These are phyloP conservation scores for Paramecium primaurelia DNA, from an alignment of 73 alveolate genomes.

Conservation along the genomic window DNA sequence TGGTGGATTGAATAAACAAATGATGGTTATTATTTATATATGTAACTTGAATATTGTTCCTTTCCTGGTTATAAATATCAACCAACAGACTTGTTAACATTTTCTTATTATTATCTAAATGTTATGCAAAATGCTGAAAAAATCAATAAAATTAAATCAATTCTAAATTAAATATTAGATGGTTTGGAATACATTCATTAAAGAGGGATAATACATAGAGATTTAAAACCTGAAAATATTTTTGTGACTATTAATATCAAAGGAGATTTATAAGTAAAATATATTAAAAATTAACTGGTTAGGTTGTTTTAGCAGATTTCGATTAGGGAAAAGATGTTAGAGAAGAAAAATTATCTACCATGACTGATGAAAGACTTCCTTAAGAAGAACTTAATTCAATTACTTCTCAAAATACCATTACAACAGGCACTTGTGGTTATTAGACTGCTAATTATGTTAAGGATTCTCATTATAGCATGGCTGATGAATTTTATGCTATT, in stretches of 20 bases:
- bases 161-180: conserved; percentile 25
- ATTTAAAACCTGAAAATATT: conserved; percentile 41
- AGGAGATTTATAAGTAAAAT: conserved; percentile 27
- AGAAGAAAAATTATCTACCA: neutral
- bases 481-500: conserved; percentile 43
- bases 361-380: conserved; percentile 32
- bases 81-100: conserved; percentile 23
- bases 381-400: conserved; percentile 33
- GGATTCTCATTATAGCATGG: conserved; percentile 42
- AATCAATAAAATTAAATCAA: conserved; percentile 1
- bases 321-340: conserved; percentile 50
- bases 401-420: conserved; percentile 14
- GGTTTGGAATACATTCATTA: conserved; percentile 28
- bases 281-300: neutral
- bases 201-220: conserved; percentile 36
- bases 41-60: conserved; percentile 45
- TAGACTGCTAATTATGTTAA: conserved; percentile 26
- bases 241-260: conserved; percentile 35
- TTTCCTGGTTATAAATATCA: conserved; percentile 43
- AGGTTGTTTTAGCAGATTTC: conserved; percentile 43
- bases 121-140: neutral
- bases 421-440: conserved; percentile 40
- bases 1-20: conserved; percentile 39
- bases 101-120: conserved; percentile 30
- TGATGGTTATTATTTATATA: conserved; percentile 9